These are phyloP conservation scores for Plasmopara muralis DNA, from an alignment of 352 stramenopile genomes.

Conservation along the genomic window DNA sequence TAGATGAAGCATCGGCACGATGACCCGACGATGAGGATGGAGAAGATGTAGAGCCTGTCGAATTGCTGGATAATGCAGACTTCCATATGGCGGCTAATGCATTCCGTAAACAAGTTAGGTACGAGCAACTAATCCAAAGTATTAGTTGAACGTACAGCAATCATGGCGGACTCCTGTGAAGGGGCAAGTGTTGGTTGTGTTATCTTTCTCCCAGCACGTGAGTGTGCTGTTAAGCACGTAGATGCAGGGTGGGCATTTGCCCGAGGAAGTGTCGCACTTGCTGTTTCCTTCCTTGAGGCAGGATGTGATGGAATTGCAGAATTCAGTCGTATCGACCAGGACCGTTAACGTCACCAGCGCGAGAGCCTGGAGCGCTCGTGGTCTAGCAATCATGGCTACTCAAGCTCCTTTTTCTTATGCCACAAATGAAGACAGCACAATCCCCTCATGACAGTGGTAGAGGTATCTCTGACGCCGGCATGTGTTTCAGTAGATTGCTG, in stretches of 20 bases:
- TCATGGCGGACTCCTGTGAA: constrained; percentile 63
- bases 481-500: too few species aligned
- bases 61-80: constrained; percentile 5
- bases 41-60: constrained; percentile 10
- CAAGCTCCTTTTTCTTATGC: constrained; percentile 22
- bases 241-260: constrained; percentile 55
- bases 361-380: neutral
- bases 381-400: constrained; percentile 11
- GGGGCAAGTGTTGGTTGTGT: constrained; percentile 53
- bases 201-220: constrained; percentile 62
- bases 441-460: constrained; percentile 6
- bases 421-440: neutral
- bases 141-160: constrained; percentile 46
- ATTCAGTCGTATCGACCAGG: constrained; percentile 23
- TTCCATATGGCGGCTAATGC: constrained; percentile 31
- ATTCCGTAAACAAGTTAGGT: constrained; percentile 6
- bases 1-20: constrained; percentile 11
- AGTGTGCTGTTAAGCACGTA: constrained; percentile 43
- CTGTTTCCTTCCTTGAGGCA: constrained; percentile 33
- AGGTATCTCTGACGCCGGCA: constrained; percentile 1
- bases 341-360: constrained; percentile 1
- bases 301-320: constrained; percentile 32
- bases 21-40: constrained; percentile 10
- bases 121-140: neutral
- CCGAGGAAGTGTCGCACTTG: constrained; percentile 29